Conservation (phyloP, 148 eudicot genomes). For the Rhododendron williamsianum region DNA sequence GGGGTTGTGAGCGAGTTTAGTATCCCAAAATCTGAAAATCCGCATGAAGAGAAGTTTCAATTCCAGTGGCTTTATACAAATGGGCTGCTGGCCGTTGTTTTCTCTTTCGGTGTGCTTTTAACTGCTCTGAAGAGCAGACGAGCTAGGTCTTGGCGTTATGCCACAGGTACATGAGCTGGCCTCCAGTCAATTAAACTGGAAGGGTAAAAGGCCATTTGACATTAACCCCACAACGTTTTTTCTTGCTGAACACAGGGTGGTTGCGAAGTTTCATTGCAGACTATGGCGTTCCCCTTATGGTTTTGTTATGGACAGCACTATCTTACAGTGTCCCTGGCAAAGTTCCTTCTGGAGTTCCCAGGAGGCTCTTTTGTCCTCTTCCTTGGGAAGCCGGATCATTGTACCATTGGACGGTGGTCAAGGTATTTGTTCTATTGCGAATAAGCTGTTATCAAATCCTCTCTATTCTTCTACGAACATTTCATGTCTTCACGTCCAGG, state of each 20-base stretch:
- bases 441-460: background rate
- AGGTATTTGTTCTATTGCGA: conserved; percentile 29
- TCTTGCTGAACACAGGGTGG: conserved; percentile 39
- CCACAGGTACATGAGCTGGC: conserved; percentile 39
- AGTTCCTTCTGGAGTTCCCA: conserved; percentile 65
- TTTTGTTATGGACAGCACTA: conserved; percentile 66
- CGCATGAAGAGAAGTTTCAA: conserved; percentile 24
- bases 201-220: background rate
- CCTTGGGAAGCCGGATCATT: conserved; percentile 79
- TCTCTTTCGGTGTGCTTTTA: conserved; percentile 61
- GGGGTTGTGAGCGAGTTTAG: conserved; percentile 70
- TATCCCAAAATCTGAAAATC: conserved; percentile 32
- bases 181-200: background rate
- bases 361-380: conserved; percentile 67
- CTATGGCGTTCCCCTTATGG: conserved; percentile 83
- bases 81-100: conserved; percentile 61
- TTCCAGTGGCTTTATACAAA: conserved; percentile 65
- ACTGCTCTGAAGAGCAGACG: conserved; percentile 57
- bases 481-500: background rate
- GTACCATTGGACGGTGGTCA: conserved; percentile 68
- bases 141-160: conserved; percentile 79
- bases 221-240: background rate
- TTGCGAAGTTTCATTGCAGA: conserved; percentile 68
- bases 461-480: background rate
- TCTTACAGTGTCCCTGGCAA: conserved; percentile 51